These are phyloP conservation scores for Hypoxylon subgilvum DNA, from an alignment of 495 filamentous ascomycete species.

Conservation along the genomic window DNA sequence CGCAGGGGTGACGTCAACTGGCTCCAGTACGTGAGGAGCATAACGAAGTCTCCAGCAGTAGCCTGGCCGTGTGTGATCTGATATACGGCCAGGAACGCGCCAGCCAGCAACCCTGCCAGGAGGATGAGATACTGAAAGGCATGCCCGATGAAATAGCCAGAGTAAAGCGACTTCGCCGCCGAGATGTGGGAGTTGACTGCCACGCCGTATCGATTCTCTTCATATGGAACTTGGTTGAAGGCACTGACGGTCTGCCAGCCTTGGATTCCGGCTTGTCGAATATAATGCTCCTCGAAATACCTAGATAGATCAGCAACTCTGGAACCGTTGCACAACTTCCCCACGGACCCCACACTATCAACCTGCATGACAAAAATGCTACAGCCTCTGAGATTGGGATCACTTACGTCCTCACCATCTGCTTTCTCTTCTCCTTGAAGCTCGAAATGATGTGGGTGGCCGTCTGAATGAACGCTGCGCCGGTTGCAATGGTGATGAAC, in stretches of 20 bases:
- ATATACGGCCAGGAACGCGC: slow-evolving; percentile 71
- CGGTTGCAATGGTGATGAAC: slow-evolving; percentile 68
- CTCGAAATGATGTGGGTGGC: slow-evolving; percentile 59
- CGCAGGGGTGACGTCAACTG: slow-evolving; percentile 65
- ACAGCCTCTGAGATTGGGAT: neutral
- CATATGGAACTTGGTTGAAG: slow-evolving; percentile 74
- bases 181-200: slow-evolving; percentile 53
- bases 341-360: neutral
- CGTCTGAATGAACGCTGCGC: slow-evolving; percentile 66
- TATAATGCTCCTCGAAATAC: slow-evolving; percentile 63
- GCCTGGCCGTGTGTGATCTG: slow-evolving; percentile 62
- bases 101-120: slow-evolving; percentile 65
- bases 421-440: slow-evolving; percentile 48
- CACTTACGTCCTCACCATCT: slow-evolving; percentile 45
- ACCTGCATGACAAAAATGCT: no score
- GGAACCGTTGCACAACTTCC: neutral
- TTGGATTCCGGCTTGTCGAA: slow-evolving; percentile 67
- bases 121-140: slow-evolving; percentile 67
- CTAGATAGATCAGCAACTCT: slow-evolving; percentile 23
- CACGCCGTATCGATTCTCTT: slow-evolving; percentile 64
- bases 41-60: slow-evolving; percentile 73
- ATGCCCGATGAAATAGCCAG: slow-evolving; percentile 51
- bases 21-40: slow-evolving; percentile 73
- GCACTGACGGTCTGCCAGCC: slow-evolving; percentile 74
- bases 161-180: slow-evolving; percentile 48